Base-by-base conservation (phyloP, 768 basidiomycete species). In the Russula vinacea region DNA sequence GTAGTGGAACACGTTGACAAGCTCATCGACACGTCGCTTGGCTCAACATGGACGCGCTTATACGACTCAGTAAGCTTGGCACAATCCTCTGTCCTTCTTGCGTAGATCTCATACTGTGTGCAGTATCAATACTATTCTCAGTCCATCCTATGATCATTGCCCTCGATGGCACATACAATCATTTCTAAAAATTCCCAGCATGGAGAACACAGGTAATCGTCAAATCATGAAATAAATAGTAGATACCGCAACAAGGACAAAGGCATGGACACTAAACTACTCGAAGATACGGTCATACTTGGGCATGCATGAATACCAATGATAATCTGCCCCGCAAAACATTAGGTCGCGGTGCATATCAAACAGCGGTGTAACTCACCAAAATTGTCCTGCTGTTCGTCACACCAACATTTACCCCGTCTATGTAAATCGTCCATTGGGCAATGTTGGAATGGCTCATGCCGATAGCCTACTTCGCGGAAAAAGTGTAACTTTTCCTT, bases 41-140 rank as follows among this genome's bases (percentile, higher is more conserved):
- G 92, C 14, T 95, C 92, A 37, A 87, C 91, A 66, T 98, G 95
- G 89, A 98, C 97, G 42, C 81, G 94, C 68, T 75, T 98, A 39
- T 99, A 99, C 73, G 97, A 99, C 75, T 97, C 93, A 65, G 92
- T 93, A 71, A 71, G 88, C 71, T 37, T 45, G 14, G 24, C 32
- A 17, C 37, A 68, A 40, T 44, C 13, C 45, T 39, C 16, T 53
- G 11, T 29, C 16, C 33, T 14, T 44, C 53, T 52, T 2, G 14
- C 24, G 24, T n/a, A 22, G 5, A 26, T 14, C 58, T 65, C 13
- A n/a, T n/a, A 67, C 42, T 24, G 10, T 56, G 62, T 44, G 33
- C 70, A 94, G 92, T 95, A 88, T 76, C 93, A 95, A 80, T 95
- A 94, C 73, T 94, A 94, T 74, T 93, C 92, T 29, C 92, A 95